Evolutionary conservation across 805 yeast species (phyloP).

Genomic region (Candida ovalis): DNA sequence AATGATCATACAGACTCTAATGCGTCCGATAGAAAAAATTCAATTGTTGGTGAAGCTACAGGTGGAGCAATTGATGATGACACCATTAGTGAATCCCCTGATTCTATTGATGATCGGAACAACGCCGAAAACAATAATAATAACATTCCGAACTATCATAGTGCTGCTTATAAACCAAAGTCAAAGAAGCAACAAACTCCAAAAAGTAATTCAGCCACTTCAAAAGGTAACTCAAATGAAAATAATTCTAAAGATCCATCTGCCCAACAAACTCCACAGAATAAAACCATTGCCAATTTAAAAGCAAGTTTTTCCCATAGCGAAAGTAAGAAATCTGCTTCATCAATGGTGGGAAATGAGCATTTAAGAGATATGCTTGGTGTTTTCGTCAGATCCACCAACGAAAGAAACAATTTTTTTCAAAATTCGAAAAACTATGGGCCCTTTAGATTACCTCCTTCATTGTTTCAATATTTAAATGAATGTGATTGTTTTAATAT

Average conservation of each 20-base stretch:
- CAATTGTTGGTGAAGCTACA: slow-evolving; percentile 14
- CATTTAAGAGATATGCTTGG: slow-evolving; percentile 19
- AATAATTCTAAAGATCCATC: not conserved
- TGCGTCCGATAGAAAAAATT: slow-evolving; percentile 3
- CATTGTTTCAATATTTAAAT: slow-evolving; percentile 10
- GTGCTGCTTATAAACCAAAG: slow-evolving; percentile 13
- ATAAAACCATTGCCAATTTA: not conserved
- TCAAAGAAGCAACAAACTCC: not conserved
- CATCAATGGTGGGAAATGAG: slow-evolving; percentile 10
- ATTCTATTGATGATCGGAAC: slow-evolving; percentile 1
- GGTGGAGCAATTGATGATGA: slow-evolving; percentile 14
- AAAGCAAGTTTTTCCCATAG: not conserved
- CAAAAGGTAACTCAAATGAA: not conserved
- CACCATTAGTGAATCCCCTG: slow-evolving; percentile 5
- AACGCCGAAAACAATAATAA: slow-evolving; percentile 1
- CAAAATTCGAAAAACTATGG: slow-evolving; percentile 15
- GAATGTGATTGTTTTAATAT: slow-evolving; percentile 14
- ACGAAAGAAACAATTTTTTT: slow-evolving; percentile 5
- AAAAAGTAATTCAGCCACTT: not conserved
- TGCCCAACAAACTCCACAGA: not conserved
- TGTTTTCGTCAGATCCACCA: slow-evolving; percentile 16
- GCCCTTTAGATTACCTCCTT: slow-evolving; percentile 14
- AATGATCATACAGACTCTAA: slow-evolving; percentile 1
- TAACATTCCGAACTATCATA: slow-evolving; percentile 16
- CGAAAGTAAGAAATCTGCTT: not conserved